Evolutionary conservation across 148 eudicot genomes (phyloP), one percentile per base, ranked within the genome.

Genomic region (Persicaria maculosa): DNA sequence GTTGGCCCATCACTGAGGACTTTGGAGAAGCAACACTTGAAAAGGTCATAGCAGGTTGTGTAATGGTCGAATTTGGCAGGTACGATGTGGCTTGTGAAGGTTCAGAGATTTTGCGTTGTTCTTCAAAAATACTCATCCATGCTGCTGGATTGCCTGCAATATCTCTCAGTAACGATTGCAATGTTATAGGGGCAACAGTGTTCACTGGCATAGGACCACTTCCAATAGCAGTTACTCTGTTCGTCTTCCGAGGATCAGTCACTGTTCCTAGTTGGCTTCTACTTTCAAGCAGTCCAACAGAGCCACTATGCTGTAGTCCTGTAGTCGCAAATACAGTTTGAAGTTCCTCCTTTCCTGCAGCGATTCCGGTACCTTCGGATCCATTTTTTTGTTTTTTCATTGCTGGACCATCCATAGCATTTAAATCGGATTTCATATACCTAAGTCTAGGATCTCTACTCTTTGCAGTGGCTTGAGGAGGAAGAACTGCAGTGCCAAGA

Each of bases 371-470:
- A 47, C 52, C 78, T 16, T 79, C 84, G 45, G 68, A 48, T 45
- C 85, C 93, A 84, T 72, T 85, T 79, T 84, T 87, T 64, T 71
- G 90, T 52, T 93, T 87, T 82, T 93, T 93, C 78, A 68, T 36
- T 36, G 86, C 85, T 75, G 93, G 93, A 73, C 81, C 85, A 81
- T 83, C 90, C 75, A 75, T 71, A 52, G 84, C 31, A 62, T 74
- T 81, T 44, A 68, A 55, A 78, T 79, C 84, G 71, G 80, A 64
- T 74, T 82, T 85, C 68, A 85, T 82, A 79, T 81, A 80, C 40
- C 92, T 82, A 68, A 92, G 92, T 80, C 99, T 90, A 45, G 99
- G 99, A 81, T 95, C 99, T 79, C 96, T 84, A 70, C 90, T 90
- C 87, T 80, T 95, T 19, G 75, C 86, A 47, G 88, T 36, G 50